Conservation (phyloP, 257 asterid species). For the Gentiana dahurica region DNA sequence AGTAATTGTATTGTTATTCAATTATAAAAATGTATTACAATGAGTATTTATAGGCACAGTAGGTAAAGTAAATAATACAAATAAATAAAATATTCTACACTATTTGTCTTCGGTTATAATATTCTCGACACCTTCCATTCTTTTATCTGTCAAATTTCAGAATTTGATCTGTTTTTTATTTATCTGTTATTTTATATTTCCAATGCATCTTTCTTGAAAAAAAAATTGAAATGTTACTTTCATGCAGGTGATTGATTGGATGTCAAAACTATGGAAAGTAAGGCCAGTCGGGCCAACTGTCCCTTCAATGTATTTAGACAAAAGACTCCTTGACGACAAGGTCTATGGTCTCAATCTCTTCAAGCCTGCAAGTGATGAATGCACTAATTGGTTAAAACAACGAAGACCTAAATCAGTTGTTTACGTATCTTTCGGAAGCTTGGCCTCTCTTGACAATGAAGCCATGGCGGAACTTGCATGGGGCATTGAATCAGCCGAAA, state of each 20-base stretch:
- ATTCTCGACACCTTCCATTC: no score
- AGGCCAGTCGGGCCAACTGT: conserved; percentile 18
- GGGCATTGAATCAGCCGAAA: conserved; percentile 12
- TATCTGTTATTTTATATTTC: no score
- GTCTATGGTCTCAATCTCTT: conserved; percentile 13
- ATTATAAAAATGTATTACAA: no score
- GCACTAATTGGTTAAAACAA: conserved; percentile 15
- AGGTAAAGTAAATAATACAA: no score
- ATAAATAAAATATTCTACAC: no score
- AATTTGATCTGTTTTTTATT: no score
- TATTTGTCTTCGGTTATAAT: no score
- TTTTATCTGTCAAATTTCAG: no score
- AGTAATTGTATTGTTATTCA: no score
- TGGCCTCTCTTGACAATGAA: conserved; percentile 10
- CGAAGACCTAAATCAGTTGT: conserved; percentile 10
- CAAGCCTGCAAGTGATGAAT: conserved; percentile 10
- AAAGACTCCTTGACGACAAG: conserved; percentile 14
- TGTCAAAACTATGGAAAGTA: conserved; percentile 9
- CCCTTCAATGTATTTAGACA: conserved; percentile 25
- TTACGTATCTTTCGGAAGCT: conserved; percentile 21
- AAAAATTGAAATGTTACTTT: no score
- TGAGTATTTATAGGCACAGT: no score
- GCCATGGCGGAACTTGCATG: conserved; percentile 23
- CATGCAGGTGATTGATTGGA: conserved; percentile 13
- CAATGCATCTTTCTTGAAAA: no score